phyloP scores from a whole-genome alignment of 208 protist species.

The Leishmania amazonensis region DNA sequence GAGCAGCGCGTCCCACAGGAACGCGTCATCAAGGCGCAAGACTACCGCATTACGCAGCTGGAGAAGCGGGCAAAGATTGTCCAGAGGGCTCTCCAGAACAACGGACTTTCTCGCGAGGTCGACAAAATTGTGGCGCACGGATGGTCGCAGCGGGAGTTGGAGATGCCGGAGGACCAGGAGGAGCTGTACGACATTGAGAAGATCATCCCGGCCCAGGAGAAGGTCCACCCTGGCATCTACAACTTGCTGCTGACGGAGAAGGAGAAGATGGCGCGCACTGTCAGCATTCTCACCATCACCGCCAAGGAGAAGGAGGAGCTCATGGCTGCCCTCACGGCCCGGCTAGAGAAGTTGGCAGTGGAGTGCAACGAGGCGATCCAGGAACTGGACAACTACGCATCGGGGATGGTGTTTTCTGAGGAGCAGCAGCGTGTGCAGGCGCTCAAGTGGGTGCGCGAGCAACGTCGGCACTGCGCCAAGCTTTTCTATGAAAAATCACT shows the following conservation, averaged over 20 bases:
- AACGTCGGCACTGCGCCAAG: constrained; percentile 60
- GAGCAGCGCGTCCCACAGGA: constrained; percentile 73
- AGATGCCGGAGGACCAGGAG: constrained; percentile 46
- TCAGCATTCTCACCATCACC: constrained; percentile 72
- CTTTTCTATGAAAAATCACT: constrained; percentile 43
- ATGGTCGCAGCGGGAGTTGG: constrained; percentile 54
- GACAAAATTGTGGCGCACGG: constrained; percentile 54
- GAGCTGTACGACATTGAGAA: constrained; percentile 81
- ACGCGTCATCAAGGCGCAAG: constrained; percentile 87
- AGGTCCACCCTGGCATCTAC: constrained; percentile 84
- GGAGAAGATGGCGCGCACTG: constrained; percentile 60
- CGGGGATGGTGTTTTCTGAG: constrained; percentile 64
- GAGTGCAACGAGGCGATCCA: constrained; percentile 74
- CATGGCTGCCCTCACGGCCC: constrained; percentile 56
- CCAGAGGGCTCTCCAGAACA: constrained; percentile 61
- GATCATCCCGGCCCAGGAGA: constrained; percentile 85
- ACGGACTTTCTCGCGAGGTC: constrained; percentile 61
- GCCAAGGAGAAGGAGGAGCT: constrained; percentile 82
- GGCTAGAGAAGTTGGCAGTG: constrained; percentile 50
- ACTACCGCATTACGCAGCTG: constrained; percentile 82
- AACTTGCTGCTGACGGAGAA: constrained; percentile 83
- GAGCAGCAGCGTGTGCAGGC: constrained; percentile 72
- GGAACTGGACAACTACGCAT: constrained; percentile 73
- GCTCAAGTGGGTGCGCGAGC: constrained; percentile 72
- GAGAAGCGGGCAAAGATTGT: constrained; percentile 69